Conservation (phyloP, 2,329 filamentous ascomycete genomes). For the Gliomastix tumulicola region DNA sequence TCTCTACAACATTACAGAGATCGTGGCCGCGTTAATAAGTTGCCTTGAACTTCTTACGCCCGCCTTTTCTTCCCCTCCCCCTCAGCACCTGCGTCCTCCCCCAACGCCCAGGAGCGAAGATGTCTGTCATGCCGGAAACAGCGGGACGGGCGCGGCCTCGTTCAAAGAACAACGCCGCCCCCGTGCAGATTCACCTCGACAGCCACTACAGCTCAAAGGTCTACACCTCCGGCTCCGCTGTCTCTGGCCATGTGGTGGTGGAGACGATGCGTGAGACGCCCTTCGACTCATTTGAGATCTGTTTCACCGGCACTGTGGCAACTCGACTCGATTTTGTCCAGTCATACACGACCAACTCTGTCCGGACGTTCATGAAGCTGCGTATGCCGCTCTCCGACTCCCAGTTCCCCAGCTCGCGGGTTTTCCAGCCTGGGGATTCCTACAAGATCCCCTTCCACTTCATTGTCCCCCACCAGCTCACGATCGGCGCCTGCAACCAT, state of each 20-base stretch:
- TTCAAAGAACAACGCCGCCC: too few relatives aligned
- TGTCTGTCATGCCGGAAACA: too few relatives aligned
- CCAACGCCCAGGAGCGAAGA: too few relatives aligned
- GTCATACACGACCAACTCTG: slow-evolving; percentile 36
- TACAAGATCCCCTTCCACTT: slow-evolving; percentile 53
- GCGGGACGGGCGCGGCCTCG: too few relatives aligned
- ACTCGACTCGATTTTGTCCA: slow-evolving; percentile 45
- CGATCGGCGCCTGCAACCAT: slow-evolving; percentile 49
- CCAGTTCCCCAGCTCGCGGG: slow-evolving; percentile 35
- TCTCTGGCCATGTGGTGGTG: slow-evolving; percentile 42
- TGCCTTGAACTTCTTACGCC: too few relatives aligned
- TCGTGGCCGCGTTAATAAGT: too few relatives aligned
- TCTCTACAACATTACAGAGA: too few relatives aligned
- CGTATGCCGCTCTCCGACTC: slow-evolving; percentile 43
- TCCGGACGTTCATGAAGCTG: slow-evolving; percentile 48
- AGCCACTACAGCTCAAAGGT: slow-evolving; percentile 48
- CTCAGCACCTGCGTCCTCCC: too few relatives aligned
- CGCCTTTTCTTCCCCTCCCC: too few relatives aligned
- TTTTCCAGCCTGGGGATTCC: slow-evolving; percentile 39
- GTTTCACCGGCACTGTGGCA: slow-evolving; percentile 42
- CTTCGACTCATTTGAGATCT: slow-evolving; percentile 45
- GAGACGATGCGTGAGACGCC: slow-evolving; percentile 33
- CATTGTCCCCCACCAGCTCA: slow-evolving; percentile 50
- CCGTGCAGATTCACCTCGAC: slow-evolving; percentile 42
- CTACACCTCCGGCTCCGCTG: slow-evolving; percentile 46